A percentile compares a stretch with the other conserved stretches of the same genome.
These are phyloP conservation scores for Saccharomycopsis lassenensis DNA, from an alignment of 805 yeast species.

Conservation along the genomic window DNA sequence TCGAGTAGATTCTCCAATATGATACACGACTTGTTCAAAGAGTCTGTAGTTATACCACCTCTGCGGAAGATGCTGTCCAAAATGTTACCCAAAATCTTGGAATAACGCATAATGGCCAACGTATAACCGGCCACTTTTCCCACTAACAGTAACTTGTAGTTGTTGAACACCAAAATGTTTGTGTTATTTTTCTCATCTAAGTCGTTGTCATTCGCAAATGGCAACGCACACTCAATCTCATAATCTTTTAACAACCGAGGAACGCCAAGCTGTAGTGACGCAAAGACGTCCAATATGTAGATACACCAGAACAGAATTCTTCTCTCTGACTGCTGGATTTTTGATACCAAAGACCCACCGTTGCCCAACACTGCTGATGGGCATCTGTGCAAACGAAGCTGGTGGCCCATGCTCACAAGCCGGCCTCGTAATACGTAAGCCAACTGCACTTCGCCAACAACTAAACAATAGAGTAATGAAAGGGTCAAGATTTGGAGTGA, in stretches of 20 bases:
- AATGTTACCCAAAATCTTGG: slow-evolving; percentile 63
- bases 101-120: slow-evolving; percentile 52
- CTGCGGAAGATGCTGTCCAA: slow-evolving; percentile 63
- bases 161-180: slow-evolving; percentile 48
- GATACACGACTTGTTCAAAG: slow-evolving; percentile 26
- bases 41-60: slow-evolving; percentile 27
- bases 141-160: slow-evolving; percentile 47
- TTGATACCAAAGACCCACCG: slow-evolving; percentile 54
- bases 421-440: slow-evolving; percentile 69
- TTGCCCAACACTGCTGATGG: slow-evolving; percentile 69
- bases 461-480: slow-evolving; percentile 59
- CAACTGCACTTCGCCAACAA: slow-evolving; percentile 62
- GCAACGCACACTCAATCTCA: slow-evolving; percentile 80
- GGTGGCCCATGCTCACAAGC: slow-evolving; percentile 75
- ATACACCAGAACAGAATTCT: slow-evolving; percentile 79
- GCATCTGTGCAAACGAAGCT: slow-evolving; percentile 73
- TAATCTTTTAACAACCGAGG: slow-evolving; percentile 71
- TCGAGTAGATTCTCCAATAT: slow-evolving; percentile 61
- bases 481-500: slow-evolving; percentile 60
- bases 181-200: slow-evolving; percentile 32
- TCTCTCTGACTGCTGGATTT: slow-evolving; percentile 71
- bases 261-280: slow-evolving; percentile 69
- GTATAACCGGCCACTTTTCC: slow-evolving; percentile 62
- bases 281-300: slow-evolving; percentile 64
- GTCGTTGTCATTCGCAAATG: slow-evolving; percentile 44